phyloP scores from a whole-genome alignment of 768 basidiomycete species.

The Trametes elegans region DNA sequence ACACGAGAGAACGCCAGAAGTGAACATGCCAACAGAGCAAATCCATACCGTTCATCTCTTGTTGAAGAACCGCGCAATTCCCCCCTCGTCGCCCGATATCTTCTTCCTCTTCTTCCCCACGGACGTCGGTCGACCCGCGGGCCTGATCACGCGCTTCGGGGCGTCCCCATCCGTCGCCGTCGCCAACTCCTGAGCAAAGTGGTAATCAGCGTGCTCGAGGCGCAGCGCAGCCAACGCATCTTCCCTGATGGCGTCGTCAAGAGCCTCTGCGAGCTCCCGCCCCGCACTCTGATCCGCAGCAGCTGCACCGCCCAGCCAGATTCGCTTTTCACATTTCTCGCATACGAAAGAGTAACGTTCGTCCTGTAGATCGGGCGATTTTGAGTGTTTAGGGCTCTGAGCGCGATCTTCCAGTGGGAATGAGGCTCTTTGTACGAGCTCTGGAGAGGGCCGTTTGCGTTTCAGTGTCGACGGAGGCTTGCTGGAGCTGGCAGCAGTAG shows the following conservation, averaged over 20 bases:
- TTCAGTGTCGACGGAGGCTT: conserved; percentile 12
- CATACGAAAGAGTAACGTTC: conserved; percentile 49
- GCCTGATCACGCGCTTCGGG: conserved; percentile 23
- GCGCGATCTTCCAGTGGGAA: neutral
- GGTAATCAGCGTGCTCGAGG: conserved; percentile 85
- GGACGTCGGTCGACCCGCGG: conserved; percentile 20
- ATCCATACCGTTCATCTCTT: conserved; percentile 27
- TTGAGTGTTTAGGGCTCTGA: neutral
- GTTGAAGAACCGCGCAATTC: conserved; percentile 49
- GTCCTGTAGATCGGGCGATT: neutral
- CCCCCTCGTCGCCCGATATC: conserved; percentile 28
- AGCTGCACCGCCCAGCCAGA: conserved; percentile 33
- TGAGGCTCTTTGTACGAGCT: too few species aligned
- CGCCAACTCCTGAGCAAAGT: conserved; percentile 79
- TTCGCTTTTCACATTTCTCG: conserved; percentile 51
- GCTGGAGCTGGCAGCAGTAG: neutral
- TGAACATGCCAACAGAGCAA: neutral
- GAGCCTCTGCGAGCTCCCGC: conserved; percentile 23
- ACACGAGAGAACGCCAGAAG: neutral
- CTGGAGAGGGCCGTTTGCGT: conserved; percentile 5
- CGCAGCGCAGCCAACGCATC: conserved; percentile 42
- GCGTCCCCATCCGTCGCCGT: conserved; percentile 34
- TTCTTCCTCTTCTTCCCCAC: conserved; percentile 32
- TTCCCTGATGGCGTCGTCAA: conserved; percentile 31
- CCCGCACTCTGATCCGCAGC: conserved; percentile 26